phyloP scores from a whole-genome alignment of 768 basidiomycete genomes.

The Collybiopsis luxurians region DNA sequence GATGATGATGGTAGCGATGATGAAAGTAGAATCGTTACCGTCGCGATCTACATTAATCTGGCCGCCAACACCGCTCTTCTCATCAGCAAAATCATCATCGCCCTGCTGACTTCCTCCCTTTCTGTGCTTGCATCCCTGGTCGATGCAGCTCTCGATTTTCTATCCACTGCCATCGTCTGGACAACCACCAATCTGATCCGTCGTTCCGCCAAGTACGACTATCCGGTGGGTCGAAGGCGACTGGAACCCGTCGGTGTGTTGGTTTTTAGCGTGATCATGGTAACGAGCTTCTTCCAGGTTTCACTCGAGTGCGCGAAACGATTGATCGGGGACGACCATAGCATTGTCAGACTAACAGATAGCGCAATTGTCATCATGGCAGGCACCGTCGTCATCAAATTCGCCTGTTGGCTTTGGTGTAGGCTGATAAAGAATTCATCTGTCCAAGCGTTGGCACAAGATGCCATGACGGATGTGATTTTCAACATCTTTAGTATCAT shows the following conservation, averaged over 20 bases:
- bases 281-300: constrained; percentile 16
- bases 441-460: constrained; percentile 16
- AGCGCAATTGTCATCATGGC: constrained; percentile 15
- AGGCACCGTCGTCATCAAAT: constrained; percentile 14
- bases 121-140: constrained; percentile 18
- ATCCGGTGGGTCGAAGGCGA: constrained; percentile 16
- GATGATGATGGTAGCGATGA: too few relatives aligned
- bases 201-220: constrained; percentile 12
- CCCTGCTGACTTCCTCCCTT: constrained; percentile 13
- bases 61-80: constrained; percentile 13
- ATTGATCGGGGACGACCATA: constrained; percentile 6
- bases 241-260: constrained; percentile 18
- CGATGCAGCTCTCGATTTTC: constrained; percentile 16
- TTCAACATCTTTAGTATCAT: constrained; percentile 18
- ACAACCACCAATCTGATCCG: constrained; percentile 7
- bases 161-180: constrained; percentile 17
- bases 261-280: constrained; percentile 18
- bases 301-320: constrained; percentile 13
- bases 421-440: constrained; percentile 9
- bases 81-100: constrained; percentile 13
- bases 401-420: constrained; percentile 16
- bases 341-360: background rate
- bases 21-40: too few relatives aligned
- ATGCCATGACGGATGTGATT: constrained; percentile 17
- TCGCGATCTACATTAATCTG: too few relatives aligned